These are phyloP conservation scores for Nothophytophthora sp. DNA, from an alignment of 352 stramenopile genomes.

Conservation along the genomic window DNA sequence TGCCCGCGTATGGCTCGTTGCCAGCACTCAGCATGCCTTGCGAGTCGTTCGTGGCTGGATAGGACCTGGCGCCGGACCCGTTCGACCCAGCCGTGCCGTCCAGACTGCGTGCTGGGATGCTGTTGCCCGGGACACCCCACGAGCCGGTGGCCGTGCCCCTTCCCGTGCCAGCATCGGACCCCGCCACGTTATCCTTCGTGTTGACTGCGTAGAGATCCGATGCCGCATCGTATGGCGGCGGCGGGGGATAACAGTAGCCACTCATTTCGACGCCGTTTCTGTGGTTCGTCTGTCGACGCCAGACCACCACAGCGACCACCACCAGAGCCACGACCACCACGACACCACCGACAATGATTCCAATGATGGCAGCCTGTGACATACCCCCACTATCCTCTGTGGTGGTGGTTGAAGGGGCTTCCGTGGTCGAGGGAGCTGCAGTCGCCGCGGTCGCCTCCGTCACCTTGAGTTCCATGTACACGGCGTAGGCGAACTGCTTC, in stretches of 20 bases:
- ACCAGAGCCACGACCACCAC: slow-evolving; percentile 48
- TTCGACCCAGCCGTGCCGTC: slow-evolving; percentile 41
- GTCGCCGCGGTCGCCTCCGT: slow-evolving; percentile 17
- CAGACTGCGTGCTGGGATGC: slow-evolving; percentile 27
- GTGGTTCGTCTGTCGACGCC: slow-evolving; percentile 27
- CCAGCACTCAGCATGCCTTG: slow-evolving; percentile 13
- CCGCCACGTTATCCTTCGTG: slow-evolving; percentile 18
- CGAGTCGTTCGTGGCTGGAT: slow-evolving; percentile 11
- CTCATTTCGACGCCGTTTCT: slow-evolving; percentile 20
- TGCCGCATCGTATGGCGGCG: slow-evolving; percentile 49
- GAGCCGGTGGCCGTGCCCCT: slow-evolving; percentile 13
- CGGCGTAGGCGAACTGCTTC: slow-evolving; percentile 48
- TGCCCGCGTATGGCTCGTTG: slow-evolving; percentile 17
- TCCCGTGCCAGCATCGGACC: slow-evolving; percentile 14
- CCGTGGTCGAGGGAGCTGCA: too few relatives aligned
- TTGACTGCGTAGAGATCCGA: slow-evolving; percentile 29
- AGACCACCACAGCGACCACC: slow-evolving; percentile 38
- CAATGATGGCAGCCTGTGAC: slow-evolving; percentile 48
- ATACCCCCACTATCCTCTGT: slow-evolving; percentile 25
- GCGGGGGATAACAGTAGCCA: slow-evolving; percentile 49
- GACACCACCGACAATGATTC: slow-evolving; percentile 59
- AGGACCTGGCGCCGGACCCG: slow-evolving; percentile 40
- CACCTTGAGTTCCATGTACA: slow-evolving; percentile 47
- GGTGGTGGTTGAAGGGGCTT: slow-evolving; percentile 17
- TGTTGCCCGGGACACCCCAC: slow-evolving; percentile 22